Evolutionary conservation across 768 basidiomycete species (phyloP).

Genomic region (Mrakia frigida): DNA sequence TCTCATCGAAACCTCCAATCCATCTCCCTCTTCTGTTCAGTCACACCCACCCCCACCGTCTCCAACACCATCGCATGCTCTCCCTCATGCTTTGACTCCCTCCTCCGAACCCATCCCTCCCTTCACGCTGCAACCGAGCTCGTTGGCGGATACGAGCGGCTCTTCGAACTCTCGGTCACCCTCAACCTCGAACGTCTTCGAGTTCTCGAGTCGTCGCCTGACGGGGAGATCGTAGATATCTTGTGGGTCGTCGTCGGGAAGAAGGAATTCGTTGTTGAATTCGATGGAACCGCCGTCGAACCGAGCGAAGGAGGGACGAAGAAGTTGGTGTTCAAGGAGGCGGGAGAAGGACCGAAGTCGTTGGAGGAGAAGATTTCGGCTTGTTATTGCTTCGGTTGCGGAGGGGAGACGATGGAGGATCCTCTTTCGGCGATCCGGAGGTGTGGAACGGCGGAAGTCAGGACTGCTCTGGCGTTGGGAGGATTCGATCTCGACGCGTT

Average conservation of each 20-base stretch:
- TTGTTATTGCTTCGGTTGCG: background rate
- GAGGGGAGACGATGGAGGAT: background rate
- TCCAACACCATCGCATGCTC: background rate
- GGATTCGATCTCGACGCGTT: background rate
- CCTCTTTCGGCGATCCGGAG: background rate
- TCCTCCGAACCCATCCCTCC: background rate
- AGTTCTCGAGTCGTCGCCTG: background rate
- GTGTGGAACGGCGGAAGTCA: background rate
- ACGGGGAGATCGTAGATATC: no score
- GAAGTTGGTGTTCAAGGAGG: background rate
- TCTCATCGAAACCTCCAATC: no score
- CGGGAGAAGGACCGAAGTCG: background rate
- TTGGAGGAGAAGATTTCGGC: background rate
- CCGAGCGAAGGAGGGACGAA: no score
- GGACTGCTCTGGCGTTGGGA: background rate
- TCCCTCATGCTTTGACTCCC: background rate
- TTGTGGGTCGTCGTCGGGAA: background rate
- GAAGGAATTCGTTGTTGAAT: background rate
- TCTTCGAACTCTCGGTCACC: no score
- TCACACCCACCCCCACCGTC: background rate
- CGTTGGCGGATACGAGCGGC: no score
- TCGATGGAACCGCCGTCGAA: no score
- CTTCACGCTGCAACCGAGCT: background rate
- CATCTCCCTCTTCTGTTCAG: no score
- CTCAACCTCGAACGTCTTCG: background rate